Evolutionary conservation across 352 stramenopile genomes (phyloP).

Genomic region (Globisporangium alternatum): DNA sequence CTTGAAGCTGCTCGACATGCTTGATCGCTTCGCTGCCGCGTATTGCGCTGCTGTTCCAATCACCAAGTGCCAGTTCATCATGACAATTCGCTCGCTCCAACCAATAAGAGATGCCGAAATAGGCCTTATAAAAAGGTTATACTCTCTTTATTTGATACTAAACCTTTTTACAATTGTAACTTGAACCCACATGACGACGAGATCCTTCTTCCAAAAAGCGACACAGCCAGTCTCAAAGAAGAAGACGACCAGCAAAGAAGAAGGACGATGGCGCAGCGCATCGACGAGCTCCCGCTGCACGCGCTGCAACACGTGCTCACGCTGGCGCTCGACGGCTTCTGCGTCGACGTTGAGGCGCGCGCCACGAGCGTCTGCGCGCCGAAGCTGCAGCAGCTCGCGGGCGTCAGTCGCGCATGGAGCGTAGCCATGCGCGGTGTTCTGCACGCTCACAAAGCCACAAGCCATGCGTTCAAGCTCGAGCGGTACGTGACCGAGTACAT

Average conservation of each 20-base stretch:
- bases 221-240: background rate
- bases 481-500: background rate
- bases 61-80: background rate
- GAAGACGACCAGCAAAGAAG: background rate
- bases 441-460: background rate
- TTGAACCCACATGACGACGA: background rate
- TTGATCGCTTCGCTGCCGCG: background rate
- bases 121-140: background rate
- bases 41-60: background rate
- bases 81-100: constrained; percentile 1
- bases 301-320: constrained; percentile 14
- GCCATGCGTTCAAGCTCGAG: constrained; percentile 7
- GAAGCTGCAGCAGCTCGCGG: constrained; percentile 14
- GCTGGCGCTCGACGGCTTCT: constrained; percentile 5
- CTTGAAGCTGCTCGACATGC: constrained; percentile 83
- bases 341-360: background rate
- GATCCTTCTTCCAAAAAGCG: background rate
- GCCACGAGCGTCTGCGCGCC: background rate
- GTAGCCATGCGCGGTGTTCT: constrained; percentile 10
- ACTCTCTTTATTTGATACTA: too few species aligned
- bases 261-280: background rate
- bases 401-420: constrained; percentile 9
- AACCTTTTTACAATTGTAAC: too few species aligned
- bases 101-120: background rate
- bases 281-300: constrained; percentile 16